phyloP scores from a whole-genome alignment of 345 rosid genomes.

The Abelmoschus esculentus region DNA sequence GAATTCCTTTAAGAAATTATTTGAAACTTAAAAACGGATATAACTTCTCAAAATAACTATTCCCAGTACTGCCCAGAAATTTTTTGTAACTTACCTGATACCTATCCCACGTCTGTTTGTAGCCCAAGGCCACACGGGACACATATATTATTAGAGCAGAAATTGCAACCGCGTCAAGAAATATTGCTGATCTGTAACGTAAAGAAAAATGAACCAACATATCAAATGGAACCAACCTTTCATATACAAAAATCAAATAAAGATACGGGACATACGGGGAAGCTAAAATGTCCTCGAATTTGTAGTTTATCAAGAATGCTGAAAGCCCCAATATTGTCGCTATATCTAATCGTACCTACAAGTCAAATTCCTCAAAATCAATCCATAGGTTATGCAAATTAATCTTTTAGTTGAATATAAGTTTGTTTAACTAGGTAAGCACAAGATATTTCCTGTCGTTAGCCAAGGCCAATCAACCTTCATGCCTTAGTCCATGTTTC shows the following conservation, averaged over 20 bases:
- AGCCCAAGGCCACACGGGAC: conserved; percentile 84
- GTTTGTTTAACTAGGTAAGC: conserved; percentile 1
- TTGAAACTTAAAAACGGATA: conserved; percentile 2
- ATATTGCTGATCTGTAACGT: conserved; percentile 65
- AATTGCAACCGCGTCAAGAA: conserved; percentile 77
- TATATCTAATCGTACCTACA: conserved; percentile 81
- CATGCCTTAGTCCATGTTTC: conserved; percentile 3
- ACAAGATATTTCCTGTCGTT: neutral
- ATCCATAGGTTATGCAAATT: conserved; percentile 9
- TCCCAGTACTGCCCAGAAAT: neutral
- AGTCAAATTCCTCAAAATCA: conserved; percentile 15
- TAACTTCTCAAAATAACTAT: neutral
- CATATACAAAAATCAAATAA: neutral
- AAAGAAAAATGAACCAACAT: conserved; percentile 5
- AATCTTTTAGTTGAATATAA: neutral
- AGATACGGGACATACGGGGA: conserved; percentile 55
- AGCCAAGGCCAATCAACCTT: neutral
- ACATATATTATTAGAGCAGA: conserved; percentile 74
- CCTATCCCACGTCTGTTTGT: conserved; percentile 97
- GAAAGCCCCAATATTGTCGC: conserved; percentile 83
- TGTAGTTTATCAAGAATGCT: conserved; percentile 86
- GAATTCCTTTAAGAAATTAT: conserved; percentile 14
- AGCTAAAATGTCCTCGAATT: conserved; percentile 73
- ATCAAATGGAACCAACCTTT: neutral
- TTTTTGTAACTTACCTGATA: conserved; percentile 57